These are phyloP conservation scores for Amphichorda felina DNA, from an alignment of 2,329 filamentous ascomycete species.

Conservation along the genomic window DNA sequence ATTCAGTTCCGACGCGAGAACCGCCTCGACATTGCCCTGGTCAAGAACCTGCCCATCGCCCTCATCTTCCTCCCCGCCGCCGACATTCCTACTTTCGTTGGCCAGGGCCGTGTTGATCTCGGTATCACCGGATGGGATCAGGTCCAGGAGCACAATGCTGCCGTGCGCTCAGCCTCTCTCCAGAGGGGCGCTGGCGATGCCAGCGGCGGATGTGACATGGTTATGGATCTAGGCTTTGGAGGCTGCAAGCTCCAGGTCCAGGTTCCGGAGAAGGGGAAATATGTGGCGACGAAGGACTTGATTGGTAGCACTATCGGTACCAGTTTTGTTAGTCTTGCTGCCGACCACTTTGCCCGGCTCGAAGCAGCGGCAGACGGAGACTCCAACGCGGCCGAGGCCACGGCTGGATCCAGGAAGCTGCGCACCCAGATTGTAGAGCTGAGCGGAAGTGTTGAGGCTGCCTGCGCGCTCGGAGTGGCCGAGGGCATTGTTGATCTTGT, in stretches of 20 bases:
- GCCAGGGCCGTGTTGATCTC: conserved; percentile 83
- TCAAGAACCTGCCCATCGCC: conserved; percentile 92
- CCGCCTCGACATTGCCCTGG: conserved; percentile 91
- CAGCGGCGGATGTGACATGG: conserved; percentile 60
- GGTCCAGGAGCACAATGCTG: conserved; percentile 78
- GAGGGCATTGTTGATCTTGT: conserved; percentile 97
- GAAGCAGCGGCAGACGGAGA: conserved; percentile 43
- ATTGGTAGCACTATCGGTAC: conserved; percentile 91
- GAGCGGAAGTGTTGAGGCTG: conserved; percentile 93
- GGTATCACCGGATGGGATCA: conserved; percentile 93
- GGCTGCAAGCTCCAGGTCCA: conserved; percentile 93
- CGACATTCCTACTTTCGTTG: conserved; percentile 95
- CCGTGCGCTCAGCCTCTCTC: conserved; percentile 35
- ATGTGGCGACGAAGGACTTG: conserved; percentile 60
- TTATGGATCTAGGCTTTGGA: conserved; percentile 86
- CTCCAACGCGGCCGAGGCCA: conserved; percentile 18
- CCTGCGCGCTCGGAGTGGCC: conserved; percentile 87
- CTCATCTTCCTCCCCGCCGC: conserved; percentile 94
- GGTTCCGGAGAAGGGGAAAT: conserved; percentile 73
- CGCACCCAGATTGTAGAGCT: conserved; percentile 87
- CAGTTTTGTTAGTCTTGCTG: conserved; percentile 79
- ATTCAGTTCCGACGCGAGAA: conserved; percentile 94
- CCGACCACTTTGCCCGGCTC: conserved; percentile 71
- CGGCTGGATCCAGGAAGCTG: conserved; percentile 44
- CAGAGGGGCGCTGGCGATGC: conserved; percentile 29